Percentiles rank a stretch among this genome's conserved stretches.
These are phyloP conservation scores for Neonectria hederae DNA, from an alignment of 2,329 filamentous ascomycete species.

Conservation along the genomic window DNA sequence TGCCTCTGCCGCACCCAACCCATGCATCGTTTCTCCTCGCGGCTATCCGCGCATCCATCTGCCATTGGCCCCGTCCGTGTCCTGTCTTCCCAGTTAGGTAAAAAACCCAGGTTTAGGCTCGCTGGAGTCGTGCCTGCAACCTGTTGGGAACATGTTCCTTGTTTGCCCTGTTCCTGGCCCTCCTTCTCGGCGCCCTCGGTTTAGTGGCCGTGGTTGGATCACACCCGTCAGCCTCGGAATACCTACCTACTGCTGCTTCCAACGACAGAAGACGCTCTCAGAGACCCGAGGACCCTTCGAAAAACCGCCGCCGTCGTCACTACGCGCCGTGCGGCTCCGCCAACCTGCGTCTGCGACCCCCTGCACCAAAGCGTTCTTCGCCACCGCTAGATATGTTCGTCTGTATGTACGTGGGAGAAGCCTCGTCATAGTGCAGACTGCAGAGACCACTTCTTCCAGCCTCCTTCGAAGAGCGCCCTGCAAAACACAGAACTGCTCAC, in stretches of 20 bases:
- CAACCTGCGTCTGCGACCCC: conserved; percentile 4
- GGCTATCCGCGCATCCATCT: not conserved
- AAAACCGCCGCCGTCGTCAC: conserved; percentile 14
- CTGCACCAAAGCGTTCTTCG: conserved; percentile 3
- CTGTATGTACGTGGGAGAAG: not conserved
- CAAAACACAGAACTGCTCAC: not conserved
- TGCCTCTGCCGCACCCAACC: not conserved
- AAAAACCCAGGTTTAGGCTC: not conserved
- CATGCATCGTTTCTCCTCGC: not conserved
- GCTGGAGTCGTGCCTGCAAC: not conserved
- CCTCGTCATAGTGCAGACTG: conserved; percentile 23
- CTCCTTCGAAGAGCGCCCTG: not conserved
- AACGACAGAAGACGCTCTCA: not conserved
- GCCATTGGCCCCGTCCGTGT: conserved; percentile 12
- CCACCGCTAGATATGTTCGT: not conserved
- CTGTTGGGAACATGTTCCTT: not conserved
- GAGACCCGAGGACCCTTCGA: not conserved
- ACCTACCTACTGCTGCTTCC: conserved; percentile 3
- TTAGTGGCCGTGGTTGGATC: conserved; percentile 25
- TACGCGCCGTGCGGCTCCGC: conserved; percentile 16
- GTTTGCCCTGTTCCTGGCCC: not conserved
- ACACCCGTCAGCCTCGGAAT: conserved; percentile 37
- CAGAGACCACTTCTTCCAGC: not conserved
- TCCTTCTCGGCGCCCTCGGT: conserved; percentile 11
- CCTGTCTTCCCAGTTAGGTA: conserved; percentile 18